Evolutionary conservation across 2,329 filamentous ascomycete genomes (phyloP), one percentile per base, ranked within the genome.

Genomic region (Tolypocladium tropicale): DNA sequence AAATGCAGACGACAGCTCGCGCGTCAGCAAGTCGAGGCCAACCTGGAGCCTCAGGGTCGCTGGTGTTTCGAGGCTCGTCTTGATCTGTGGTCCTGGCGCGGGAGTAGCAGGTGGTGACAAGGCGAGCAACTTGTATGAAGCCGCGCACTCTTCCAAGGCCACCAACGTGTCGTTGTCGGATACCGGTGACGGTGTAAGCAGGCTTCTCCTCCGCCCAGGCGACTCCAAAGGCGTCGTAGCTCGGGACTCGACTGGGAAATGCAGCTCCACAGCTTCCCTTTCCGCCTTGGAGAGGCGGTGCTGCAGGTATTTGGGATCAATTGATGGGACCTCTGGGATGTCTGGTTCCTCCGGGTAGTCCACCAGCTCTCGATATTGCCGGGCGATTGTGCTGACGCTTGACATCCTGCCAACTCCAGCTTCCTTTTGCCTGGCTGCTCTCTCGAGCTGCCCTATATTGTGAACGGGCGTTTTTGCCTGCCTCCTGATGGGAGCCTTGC

Each of bases 381-480:
- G 75, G 25, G 78, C 78, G 36, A 81, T 76, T 41, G 71, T 66
- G 54, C 80, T 77, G 36, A 75, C 73, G 60, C 73, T 78, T 1
- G 72, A 70, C 1, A 68, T 70, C 59, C 73, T 72, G 36, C 65
- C 66, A 4, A 65, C 58, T 3, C 59, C 58, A 11, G 60, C 62
- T 4, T 62, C 58, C 9, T 65, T 61, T 51, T 63, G 57, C 49
- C 58, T 56, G 16, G 62, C 57, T 7, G 67, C 62, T 46, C 58
- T 67, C 57, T 81, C 78, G 2, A 78, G 68, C 61, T 81, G 78
- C 16, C 77, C 77, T 56, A 81, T 76, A 11, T 69, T 68, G 46
- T 72, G 72, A 25, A 80, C 75, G 0, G 78, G 78, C 2, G 78
- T 81, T 64, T 80, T 81, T 41, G 77, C 76, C 53, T 75, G 75